These are phyloP conservation scores for Cephaloascus fragrans DNA, from an alignment of 805 yeast species.

Conservation along the genomic window DNA sequence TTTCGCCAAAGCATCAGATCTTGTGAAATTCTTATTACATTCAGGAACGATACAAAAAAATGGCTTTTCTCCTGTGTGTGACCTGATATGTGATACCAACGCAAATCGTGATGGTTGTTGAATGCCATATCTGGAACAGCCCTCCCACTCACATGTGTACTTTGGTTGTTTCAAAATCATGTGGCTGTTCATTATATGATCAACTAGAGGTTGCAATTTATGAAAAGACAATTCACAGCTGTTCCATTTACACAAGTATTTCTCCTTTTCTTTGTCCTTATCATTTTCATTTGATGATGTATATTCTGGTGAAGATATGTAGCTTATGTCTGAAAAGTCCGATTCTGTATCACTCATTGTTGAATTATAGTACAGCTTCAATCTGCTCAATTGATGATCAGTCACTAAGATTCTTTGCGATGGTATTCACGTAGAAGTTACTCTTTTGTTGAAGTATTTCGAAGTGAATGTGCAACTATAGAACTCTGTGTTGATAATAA, in stretches of 20 bases:
- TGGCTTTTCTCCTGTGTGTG: constrained; percentile 62
- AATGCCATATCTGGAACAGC: constrained; percentile 42
- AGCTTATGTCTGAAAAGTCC: background rate
- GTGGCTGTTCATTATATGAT: constrained; percentile 29
- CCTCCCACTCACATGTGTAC: constrained; percentile 53
- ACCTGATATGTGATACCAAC: constrained; percentile 50
- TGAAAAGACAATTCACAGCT: constrained; percentile 18
- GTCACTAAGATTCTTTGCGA: too few relatives aligned
- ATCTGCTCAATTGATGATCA: too few relatives aligned
- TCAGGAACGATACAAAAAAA: constrained; percentile 58
- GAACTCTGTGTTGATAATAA: too few relatives aligned
- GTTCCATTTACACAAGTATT: constrained; percentile 23
- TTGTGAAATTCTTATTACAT: constrained; percentile 48
- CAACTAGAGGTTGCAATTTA: constrained; percentile 25
- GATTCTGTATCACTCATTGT: background rate
- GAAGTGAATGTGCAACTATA: too few relatives aligned
- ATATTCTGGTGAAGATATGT: background rate
- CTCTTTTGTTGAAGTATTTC: too few relatives aligned
- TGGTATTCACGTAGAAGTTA: too few relatives aligned
- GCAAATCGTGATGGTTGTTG: constrained; percentile 48
- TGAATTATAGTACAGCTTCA: too few relatives aligned
- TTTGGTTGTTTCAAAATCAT: constrained; percentile 20
- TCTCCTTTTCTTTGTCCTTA: background rate
- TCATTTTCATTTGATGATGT: too few relatives aligned
- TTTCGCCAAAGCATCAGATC: constrained; percentile 53